Evolutionary conservation across 1,139 yeast species (phyloP).

Genomic region (Debaryomyces subglobosus): DNA sequence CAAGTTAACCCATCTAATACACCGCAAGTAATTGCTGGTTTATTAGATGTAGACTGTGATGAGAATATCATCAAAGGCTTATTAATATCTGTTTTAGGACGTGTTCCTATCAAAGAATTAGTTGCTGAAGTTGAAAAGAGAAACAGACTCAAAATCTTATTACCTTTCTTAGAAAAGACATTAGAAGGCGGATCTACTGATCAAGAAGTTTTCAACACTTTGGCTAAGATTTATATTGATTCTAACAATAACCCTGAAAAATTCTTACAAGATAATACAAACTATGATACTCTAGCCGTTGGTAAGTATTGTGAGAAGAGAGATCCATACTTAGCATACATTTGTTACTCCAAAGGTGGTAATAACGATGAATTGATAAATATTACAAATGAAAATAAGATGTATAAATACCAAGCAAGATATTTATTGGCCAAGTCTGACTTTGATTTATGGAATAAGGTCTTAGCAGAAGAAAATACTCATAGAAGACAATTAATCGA

Average conservation of each 20-base stretch:
- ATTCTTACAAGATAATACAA: slow-evolving; percentile 86
- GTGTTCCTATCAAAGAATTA: slow-evolving; percentile 88
- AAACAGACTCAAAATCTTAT: slow-evolving; percentile 84
- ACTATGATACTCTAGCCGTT: slow-evolving; percentile 88
- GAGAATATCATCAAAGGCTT: slow-evolving; percentile 82
- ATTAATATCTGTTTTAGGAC: slow-evolving; percentile 85
- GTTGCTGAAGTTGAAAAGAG: slow-evolving; percentile 96
- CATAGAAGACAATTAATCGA: slow-evolving; percentile 92
- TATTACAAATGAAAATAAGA: slow-evolving; percentile 94
- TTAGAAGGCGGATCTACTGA: slow-evolving; percentile 87
- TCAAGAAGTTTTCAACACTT: slow-evolving; percentile 88
- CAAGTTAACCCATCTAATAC: slow-evolving; percentile 95
- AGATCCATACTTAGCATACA: slow-evolving; percentile 96
- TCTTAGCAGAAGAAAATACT: slow-evolving; percentile 71
- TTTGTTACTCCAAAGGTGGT: slow-evolving; percentile 93
- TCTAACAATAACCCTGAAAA: slow-evolving; percentile 97
- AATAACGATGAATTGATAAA: slow-evolving; percentile 87
- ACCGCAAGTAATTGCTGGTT: slow-evolving; percentile 95
- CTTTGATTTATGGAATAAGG: slow-evolving; percentile 77
- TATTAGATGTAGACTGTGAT: slow-evolving; percentile 96
- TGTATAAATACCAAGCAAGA: slow-evolving; percentile 99
- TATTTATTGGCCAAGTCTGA: slow-evolving; percentile 88
- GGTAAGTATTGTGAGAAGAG: slow-evolving; percentile 99
- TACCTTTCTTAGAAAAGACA: slow-evolving; percentile 92
- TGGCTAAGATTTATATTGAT: slow-evolving; percentile 97